Evolutionary conservation across 257 asterid species (phyloP).

Genomic region (Forsythia viridissima): DNA sequence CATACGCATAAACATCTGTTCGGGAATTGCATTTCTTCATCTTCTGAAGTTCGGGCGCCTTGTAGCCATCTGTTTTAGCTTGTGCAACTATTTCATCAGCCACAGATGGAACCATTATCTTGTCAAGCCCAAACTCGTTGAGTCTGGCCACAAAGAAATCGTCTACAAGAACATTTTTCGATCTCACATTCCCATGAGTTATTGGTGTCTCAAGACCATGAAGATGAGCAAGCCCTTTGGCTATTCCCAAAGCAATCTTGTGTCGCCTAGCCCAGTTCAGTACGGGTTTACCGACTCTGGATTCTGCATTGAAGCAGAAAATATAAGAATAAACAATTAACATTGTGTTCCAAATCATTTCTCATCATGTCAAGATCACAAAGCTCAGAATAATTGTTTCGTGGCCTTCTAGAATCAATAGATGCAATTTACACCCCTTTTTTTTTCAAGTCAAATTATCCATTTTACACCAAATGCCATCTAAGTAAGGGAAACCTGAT

Average conservation of each 20-base stretch:
- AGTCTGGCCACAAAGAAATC: conserved; percentile 84
- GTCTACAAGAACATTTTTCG: conserved; percentile 81
- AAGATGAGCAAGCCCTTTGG: conserved; percentile 88
- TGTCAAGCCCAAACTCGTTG: conserved; percentile 89
- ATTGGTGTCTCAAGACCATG: conserved; percentile 85
- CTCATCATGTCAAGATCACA: neutral
- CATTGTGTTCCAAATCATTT: neutral
- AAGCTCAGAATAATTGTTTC: neutral
- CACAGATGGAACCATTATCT: conserved; percentile 74
- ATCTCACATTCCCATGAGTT: conserved; percentile 84
- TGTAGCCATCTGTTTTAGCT: conserved; percentile 84
- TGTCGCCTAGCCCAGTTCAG: conserved; percentile 92
- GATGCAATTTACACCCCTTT: neutral
- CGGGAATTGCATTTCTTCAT: conserved; percentile 88
- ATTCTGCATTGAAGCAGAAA: conserved; percentile 47
- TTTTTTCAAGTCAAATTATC: neutral
- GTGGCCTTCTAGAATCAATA: neutral
- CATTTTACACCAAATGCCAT: neutral
- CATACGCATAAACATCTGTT: conserved; percentile 85
- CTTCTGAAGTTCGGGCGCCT: conserved; percentile 92
- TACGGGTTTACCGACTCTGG: conserved; percentile 83
- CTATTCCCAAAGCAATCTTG: conserved; percentile 87
- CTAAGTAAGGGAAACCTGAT: neutral
- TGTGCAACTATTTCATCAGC: conserved; percentile 79
- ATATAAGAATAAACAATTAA: conserved; percentile 7